Evolutionary conservation across 208 protist species (phyloP).

Genomic region (Crithidia bombi): DNA sequence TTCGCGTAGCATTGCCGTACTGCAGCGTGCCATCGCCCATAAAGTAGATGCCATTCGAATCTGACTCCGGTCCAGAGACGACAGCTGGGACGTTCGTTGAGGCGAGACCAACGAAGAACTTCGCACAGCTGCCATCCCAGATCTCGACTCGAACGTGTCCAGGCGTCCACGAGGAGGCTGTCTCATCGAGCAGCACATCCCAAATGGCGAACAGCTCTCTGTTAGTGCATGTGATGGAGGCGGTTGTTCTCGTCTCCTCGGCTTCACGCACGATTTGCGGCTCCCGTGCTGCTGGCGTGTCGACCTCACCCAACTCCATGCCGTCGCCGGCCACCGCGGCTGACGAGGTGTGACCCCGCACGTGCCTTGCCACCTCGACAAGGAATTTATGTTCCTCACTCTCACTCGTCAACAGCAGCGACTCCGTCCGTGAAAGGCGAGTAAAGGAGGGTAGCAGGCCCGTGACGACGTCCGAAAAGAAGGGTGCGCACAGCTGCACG

Average conservation of each 20-base stretch:
- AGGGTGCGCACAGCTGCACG: slow-evolving; percentile 36
- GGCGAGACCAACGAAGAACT: slow-evolving; percentile 44
- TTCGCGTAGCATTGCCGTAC: slow-evolving; percentile 26
- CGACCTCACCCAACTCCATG: slow-evolving; percentile 17
- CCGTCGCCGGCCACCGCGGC: not conserved
- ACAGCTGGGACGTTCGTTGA: slow-evolving; percentile 27
- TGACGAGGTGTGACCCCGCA: slow-evolving; percentile 16
- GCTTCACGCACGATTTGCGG: slow-evolving; percentile 27
- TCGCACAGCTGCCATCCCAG: slow-evolving; percentile 20
- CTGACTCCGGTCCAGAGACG: slow-evolving; percentile 22
- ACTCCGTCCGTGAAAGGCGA: slow-evolving; percentile 49
- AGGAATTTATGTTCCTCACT: slow-evolving; percentile 30
- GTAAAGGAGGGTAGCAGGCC: slow-evolving; percentile 62
- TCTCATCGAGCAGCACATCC: slow-evolving; percentile 24
- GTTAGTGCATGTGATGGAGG: slow-evolving; percentile 6
- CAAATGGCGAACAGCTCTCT: slow-evolving; percentile 22
- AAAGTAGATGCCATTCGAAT: slow-evolving; percentile 42
- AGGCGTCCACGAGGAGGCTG: slow-evolving; percentile 33
- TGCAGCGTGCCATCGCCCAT: slow-evolving; percentile 40
- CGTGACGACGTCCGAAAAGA: slow-evolving; percentile 50
- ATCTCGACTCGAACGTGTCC: slow-evolving; percentile 40
- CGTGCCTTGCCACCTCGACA: slow-evolving; percentile 31
- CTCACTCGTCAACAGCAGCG: slow-evolving; percentile 43
- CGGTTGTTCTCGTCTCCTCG: slow-evolving; percentile 17
- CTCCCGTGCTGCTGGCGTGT: slow-evolving; percentile 27